Base-by-base conservation (phyloP, 129 eudicot genomes). In the Oenanthe sinensis region DNA sequence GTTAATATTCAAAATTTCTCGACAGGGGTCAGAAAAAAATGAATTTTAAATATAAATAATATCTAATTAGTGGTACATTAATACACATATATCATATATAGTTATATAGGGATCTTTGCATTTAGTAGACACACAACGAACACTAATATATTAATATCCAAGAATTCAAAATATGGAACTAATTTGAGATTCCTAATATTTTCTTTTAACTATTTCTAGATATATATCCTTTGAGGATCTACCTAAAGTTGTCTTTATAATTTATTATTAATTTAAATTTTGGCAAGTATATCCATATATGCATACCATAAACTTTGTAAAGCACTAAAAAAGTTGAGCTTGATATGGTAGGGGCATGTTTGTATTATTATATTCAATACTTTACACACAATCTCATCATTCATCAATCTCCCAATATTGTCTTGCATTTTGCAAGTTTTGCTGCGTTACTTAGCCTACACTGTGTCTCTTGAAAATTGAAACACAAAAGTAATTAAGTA, bases 261-360 rank as follows among this genome's bases (percentile, higher is more conserved):
- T 69, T 2, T 39, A 0, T 71, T 10, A 40, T 7, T 9, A 42
- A 71, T 40, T 20, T 40, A 19, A 1, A 3, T 1, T 9, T 44
- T 9, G 10, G 55, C 76, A 73, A 44, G 50, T 71, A 42, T 71
- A 71, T 71, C 46, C 47, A 71, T 39, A 39, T 39, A 39, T 71
- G 47, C 28, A 20, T 3, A 71, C 19, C 6, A 39, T 8, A 12
- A 19, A 72, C 52, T 72, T 72, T 44, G 52, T 8, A 22, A 73
- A 73, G 76, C 76, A 73, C 76, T 44, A 73, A 4, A 43, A 47
- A 73, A 44, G 76, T 73, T 42, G 55, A n/a, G 52, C 30, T 73
- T 44, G 76, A 44, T 73, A 73, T 44, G 39, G 76, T 44, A 39
- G 79, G 79, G 72, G 13, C 79, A 75, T 48, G 68, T 76, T 63